A percentile compares a stretch with the other conserved stretches of the same genome.
Conservation (phyloP, 2,329 filamentous ascomycete genomes). For the Plenodomus lindquistii region DNA sequence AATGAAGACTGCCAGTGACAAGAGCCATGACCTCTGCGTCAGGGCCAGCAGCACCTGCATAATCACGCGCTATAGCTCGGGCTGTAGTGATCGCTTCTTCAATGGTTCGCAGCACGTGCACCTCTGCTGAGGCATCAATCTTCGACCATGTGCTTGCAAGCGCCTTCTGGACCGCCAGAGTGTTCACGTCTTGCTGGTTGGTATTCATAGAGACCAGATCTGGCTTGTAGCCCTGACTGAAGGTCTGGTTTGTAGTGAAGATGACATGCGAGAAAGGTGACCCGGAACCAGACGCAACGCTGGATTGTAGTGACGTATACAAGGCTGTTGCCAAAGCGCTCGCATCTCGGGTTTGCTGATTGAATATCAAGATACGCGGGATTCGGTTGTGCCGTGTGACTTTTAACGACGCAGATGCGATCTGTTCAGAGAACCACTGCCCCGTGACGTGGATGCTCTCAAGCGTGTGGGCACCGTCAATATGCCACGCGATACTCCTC, state of each 20-base stretch:
- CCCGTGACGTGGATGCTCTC: slow-evolving; percentile 80
- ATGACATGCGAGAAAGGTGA: slow-evolving; percentile 71
- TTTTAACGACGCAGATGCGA: slow-evolving; percentile 40
- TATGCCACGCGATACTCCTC: slow-evolving; percentile 68
- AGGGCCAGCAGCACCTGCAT: slow-evolving; percentile 28
- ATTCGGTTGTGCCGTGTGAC: slow-evolving; percentile 15
- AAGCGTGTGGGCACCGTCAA: slow-evolving; percentile 86
- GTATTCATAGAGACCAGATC: slow-evolving; percentile 67
- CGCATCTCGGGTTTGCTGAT: slow-evolving; percentile 86
- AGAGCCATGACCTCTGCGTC: slow-evolving; percentile 62
- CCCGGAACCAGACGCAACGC: slow-evolving; percentile 26
- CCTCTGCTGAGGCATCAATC: slow-evolving; percentile 46
- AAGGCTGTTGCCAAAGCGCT: slow-evolving; percentile 66
- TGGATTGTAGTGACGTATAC: slow-evolving; percentile 57
- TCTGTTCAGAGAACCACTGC: slow-evolving; percentile 69
- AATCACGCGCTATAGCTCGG: slow-evolving; percentile 45
- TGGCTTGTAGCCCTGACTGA: slow-evolving; percentile 63
- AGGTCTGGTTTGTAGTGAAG: slow-evolving; percentile 80
- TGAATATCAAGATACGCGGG: slow-evolving; percentile 76
- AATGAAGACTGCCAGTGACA: slow-evolving; percentile 81
- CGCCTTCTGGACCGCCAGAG: slow-evolving; percentile 67
- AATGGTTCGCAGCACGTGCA: slow-evolving; percentile 67
- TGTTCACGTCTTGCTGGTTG: slow-evolving; percentile 60
- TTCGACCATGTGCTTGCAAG: slow-evolving; percentile 63
- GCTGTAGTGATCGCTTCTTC: slow-evolving; percentile 68